Evolutionary conservation across 148 eudicot genomes (phyloP).

Genomic region (Euryodendron excelsum): DNA sequence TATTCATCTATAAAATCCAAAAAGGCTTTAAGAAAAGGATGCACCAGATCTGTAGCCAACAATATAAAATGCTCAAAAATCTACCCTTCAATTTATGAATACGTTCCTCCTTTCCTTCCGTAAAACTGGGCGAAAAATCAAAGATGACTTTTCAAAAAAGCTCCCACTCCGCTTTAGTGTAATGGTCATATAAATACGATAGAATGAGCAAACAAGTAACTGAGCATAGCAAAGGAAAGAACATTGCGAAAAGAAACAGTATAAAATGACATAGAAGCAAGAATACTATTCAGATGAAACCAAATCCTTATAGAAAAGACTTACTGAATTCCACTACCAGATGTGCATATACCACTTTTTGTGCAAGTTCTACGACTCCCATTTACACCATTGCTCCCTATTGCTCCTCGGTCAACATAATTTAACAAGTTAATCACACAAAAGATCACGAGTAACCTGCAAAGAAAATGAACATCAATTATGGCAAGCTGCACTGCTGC

Average conservation of each 20-base stretch:
- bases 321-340: constrained; percentile 96
- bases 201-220: background rate
- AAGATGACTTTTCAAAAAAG: background rate
- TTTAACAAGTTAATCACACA: constrained; percentile 85
- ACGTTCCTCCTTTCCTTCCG: background rate
- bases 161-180: background rate
- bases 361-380: constrained; percentile 61
- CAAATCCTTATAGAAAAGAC: constrained; percentile 18
- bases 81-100: background rate
- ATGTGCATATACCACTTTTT: constrained; percentile 50
- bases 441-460: constrained; percentile 74
- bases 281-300: background rate
- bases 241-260: background rate
- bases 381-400: constrained; percentile 97
- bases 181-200: background rate
- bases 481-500: too few relatives aligned
- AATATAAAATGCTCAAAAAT: background rate
- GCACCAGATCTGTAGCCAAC: background rate
- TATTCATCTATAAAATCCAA: background rate
- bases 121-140: too few relatives aligned
- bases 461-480: background rate
- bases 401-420: constrained; percentile 93
- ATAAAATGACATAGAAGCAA: background rate
- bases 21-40: background rate
- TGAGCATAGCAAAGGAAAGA: background rate